Percentiles rank a stretch among this genome's conserved stretches.
Conservation (phyloP, 2,329 filamentous ascomycete genomes). For the Hirsutella rhossiliensis region DNA sequence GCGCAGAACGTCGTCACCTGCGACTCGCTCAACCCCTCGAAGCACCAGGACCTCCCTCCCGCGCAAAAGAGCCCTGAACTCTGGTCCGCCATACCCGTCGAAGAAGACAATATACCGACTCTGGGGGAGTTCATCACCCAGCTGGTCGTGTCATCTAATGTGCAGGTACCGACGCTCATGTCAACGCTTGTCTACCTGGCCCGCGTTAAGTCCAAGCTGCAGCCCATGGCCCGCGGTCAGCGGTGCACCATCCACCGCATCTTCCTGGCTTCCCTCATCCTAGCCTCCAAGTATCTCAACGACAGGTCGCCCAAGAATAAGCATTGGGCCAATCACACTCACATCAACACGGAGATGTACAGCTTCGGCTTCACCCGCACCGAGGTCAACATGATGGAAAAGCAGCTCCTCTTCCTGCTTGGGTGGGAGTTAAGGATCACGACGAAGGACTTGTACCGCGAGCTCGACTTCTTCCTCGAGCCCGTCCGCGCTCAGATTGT, state of each 20-base stretch:
- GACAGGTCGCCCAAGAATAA: conserved; percentile 99
- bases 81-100: conserved; percentile 30
- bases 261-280: conserved; percentile 79
- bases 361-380: conserved; percentile 86
- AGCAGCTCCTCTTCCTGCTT: conserved; percentile 87
- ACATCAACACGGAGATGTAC: conserved; percentile 51
- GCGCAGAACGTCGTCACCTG: conserved; percentile 71
- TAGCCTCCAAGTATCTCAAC: conserved; percentile 93
- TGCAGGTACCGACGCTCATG: conserved; percentile 96
- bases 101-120: conserved; percentile 54
- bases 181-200: conserved; percentile 88
- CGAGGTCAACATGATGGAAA: conserved; percentile 99
- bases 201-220: conserved; percentile 71
- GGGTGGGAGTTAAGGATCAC: conserved; percentile 88
- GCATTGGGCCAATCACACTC: conserved; percentile 94
- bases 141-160: conserved; percentile 83
- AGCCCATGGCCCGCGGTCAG: conserved; percentile 90
- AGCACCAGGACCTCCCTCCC: conserved; percentile 27
- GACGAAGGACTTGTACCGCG: conserved; percentile 72
- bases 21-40: conserved; percentile 52
- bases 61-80: conserved; percentile 38
- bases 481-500: conserved; percentile 59
- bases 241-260: conserved; percentile 95
- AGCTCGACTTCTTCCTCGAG: conserved; percentile 78
- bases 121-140: conserved; percentile 87